Conservation (phyloP, 75 land plant genomes). For the Pinus tabuliformis region DNA sequence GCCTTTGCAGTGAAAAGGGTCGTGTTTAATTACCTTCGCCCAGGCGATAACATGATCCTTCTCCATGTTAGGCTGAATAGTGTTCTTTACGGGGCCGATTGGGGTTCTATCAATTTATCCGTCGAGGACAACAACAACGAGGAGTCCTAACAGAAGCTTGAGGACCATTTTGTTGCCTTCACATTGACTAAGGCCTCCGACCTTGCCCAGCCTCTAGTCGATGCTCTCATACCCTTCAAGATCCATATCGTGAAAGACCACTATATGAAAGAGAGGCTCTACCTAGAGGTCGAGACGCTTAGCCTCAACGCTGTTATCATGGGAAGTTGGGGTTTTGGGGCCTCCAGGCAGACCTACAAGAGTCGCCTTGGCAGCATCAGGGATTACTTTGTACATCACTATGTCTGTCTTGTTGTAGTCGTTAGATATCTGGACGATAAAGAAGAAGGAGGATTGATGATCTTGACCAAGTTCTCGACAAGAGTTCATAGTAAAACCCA, state of each 20-base stretch:
- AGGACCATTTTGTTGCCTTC: constrained; percentile 56
- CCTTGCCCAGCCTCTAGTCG: constrained; percentile 68
- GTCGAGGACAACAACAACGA: constrained; percentile 17
- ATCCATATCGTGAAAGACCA: constrained; percentile 89
- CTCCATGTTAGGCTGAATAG: constrained; percentile 76
- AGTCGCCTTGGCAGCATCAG: constrained; percentile 80
- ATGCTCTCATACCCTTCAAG: constrained; percentile 66
- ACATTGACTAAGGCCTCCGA: constrained; percentile 56
- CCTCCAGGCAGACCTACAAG: constrained; percentile 46
- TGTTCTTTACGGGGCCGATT: constrained; percentile 83
- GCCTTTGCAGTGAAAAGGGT: constrained; percentile 84
- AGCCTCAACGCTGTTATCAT: constrained; percentile 70
- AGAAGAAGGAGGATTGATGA: constrained; percentile 13
- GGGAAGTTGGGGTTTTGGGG: constrained; percentile 85
- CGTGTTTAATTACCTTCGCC: constrained; percentile 78
- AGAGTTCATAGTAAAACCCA: background rate
- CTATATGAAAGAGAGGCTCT: constrained; percentile 87
- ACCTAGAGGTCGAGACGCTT: constrained; percentile 69
- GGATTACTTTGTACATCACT: constrained; percentile 81
- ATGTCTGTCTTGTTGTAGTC: constrained; percentile 80
- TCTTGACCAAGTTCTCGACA: background rate
- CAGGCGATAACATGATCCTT: constrained; percentile 69
- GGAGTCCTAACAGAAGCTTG: constrained; percentile 57
- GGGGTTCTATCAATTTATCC: constrained; percentile 52
- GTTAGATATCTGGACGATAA: constrained; percentile 57